Conservation (phyloP, 2,329 filamentous ascomycete genomes). For the Zymoseptoria crescenta region DNA sequence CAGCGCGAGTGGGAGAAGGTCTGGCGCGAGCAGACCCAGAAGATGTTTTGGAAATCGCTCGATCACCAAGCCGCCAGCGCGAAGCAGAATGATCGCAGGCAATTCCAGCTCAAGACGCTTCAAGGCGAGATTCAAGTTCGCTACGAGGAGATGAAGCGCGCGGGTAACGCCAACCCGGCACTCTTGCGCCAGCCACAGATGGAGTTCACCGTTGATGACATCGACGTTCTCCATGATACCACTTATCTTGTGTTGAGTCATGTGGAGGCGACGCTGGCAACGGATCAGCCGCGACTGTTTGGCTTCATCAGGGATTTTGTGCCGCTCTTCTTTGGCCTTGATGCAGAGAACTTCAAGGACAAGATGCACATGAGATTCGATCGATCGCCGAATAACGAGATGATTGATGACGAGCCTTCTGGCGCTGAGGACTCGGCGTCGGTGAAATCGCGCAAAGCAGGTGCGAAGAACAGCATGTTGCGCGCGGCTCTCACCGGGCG, state of each 20-base stretch:
- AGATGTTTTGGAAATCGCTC: conserved; percentile 90
- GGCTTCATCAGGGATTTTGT: conserved; percentile 45
- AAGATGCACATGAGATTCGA: conserved; percentile 47
- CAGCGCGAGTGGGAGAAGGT: conserved; percentile 99
- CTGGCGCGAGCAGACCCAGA: conserved; percentile 91
- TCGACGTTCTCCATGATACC: conserved; percentile 46
- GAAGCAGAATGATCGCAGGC: conserved; percentile 76
- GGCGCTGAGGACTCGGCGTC: conserved; percentile 64
- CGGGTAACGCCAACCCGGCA: conserved; percentile 30
- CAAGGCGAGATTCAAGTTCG: conserved; percentile 86
- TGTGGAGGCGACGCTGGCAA: conserved; percentile 34
- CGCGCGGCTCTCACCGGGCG: conserved; percentile 75
- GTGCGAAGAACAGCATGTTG: conserved; percentile 57
- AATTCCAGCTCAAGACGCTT: conserved; percentile 82
- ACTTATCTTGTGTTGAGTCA: conserved; percentile 39
- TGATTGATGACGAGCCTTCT: conserved; percentile 58
- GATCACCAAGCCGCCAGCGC: conserved; percentile 93
- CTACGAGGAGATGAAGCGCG: conserved; percentile 79
- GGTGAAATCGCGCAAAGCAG: conserved; percentile 52
- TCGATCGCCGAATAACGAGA: conserved; percentile 56
- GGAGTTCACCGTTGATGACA: conserved; percentile 59
- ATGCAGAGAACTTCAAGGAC: conserved; percentile 52
- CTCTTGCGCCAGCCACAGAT: conserved; percentile 50
- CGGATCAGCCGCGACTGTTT: conserved; percentile 38
- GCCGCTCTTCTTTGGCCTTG: conserved; percentile 44